Conservation (phyloP, 768 basidiomycete genomes). For the Mycena belliarum region DNA sequence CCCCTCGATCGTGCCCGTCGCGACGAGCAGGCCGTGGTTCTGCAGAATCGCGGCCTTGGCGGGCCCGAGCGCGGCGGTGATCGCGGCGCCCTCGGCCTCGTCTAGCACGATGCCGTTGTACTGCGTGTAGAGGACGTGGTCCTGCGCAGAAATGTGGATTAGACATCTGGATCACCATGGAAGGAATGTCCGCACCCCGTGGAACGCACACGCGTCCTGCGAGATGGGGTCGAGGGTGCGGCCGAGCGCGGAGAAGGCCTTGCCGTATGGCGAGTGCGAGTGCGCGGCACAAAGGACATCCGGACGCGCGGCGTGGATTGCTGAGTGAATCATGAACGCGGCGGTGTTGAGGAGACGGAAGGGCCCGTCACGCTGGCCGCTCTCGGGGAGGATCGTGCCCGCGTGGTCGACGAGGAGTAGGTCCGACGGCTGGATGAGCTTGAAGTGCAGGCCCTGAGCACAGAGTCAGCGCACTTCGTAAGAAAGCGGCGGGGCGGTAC, state of each 20-base stretch:
- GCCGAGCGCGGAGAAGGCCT: slow-evolving; percentile 50
- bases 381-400: slow-evolving; percentile 28
- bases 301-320: slow-evolving; percentile 48
- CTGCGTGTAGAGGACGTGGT: slow-evolving; percentile 43
- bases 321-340: slow-evolving; percentile 41
- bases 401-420: slow-evolving; percentile 47
- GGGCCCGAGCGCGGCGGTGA: slow-evolving; percentile 42
- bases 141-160: too few relatives aligned
- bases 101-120: slow-evolving; percentile 52
- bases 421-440: slow-evolving; percentile 43
- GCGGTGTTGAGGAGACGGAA: slow-evolving; percentile 32
- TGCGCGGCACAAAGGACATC: slow-evolving; percentile 50
- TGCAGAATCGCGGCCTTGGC: slow-evolving; percentile 45
- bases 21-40: slow-evolving; percentile 45
- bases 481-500: neutral
- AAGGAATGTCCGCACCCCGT: slow-evolving; percentile 24
- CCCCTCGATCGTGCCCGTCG: slow-evolving; percentile 42
- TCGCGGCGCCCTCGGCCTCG: slow-evolving; percentile 44
- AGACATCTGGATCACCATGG: neutral
- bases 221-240: slow-evolving; percentile 42
- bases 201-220: slow-evolving; percentile 47
- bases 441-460: slow-evolving; percentile 46
- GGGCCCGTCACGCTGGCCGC: slow-evolving; percentile 21
- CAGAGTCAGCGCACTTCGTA: neutral
- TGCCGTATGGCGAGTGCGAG: slow-evolving; percentile 49